Conservation (phyloP, 1,284 basidiomycete genomes). For the Trichosporon faecale region DNA sequence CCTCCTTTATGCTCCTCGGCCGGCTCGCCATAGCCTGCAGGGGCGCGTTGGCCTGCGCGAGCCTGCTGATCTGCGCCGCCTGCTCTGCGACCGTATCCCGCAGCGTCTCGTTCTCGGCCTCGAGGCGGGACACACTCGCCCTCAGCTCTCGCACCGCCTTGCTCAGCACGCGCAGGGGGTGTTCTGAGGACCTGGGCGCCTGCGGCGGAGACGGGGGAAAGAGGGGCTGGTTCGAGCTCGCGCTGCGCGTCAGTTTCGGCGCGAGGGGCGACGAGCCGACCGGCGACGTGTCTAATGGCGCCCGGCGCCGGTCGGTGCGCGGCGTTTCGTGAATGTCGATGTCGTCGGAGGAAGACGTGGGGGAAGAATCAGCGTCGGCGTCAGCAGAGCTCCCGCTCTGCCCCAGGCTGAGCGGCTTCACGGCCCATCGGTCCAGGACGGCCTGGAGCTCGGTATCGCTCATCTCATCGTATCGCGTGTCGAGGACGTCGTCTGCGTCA, state of each 20-base stretch:
- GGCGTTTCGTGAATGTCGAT: background rate
- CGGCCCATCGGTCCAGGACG: constrained; percentile 21
- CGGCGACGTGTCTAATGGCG: background rate
- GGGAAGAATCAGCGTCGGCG: background rate
- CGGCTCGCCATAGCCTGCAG: background rate
- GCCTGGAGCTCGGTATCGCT: constrained; percentile 32
- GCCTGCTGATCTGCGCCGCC: background rate
- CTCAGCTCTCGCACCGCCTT: constrained; percentile 41
- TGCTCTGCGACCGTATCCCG: constrained; percentile 11
- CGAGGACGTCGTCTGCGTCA: constrained; percentile 38
- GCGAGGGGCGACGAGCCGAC: background rate
- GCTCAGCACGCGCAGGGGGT: constrained; percentile 40
- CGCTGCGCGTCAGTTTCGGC: background rate
- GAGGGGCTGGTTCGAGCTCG: constrained; percentile 24
- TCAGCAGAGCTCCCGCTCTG: background rate
- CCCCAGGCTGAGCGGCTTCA: background rate
- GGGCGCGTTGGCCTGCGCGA: background rate
- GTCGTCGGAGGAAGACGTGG: background rate
- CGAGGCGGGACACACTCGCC: constrained; percentile 34
- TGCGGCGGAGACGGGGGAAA: constrained; percentile 46
- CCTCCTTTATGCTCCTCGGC: background rate
- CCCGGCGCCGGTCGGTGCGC: background rate
- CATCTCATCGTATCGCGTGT: constrained; percentile 45
- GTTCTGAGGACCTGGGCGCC: constrained; percentile 15
- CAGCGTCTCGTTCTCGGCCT: constrained; percentile 39